Evolutionary conservation across 805 yeast genomes (phyloP), one percentile per base, ranked within the genome.

Genomic region (Ogataea philodendri): DNA sequence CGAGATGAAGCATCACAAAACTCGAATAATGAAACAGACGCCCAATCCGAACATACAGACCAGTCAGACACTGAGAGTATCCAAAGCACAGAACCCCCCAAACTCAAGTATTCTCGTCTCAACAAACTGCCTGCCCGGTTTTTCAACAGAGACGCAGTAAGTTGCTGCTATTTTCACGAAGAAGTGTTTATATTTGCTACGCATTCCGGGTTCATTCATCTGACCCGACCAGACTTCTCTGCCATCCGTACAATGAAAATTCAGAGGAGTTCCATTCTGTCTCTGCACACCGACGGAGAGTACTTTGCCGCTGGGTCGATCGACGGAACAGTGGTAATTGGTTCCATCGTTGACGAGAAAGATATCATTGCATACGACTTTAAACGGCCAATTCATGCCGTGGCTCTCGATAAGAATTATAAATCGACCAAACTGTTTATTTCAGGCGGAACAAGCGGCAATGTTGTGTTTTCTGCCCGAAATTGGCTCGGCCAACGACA

Each of bases 371-470:
- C 87, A 3, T 81, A 75, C 48, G 95, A 89, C 59, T 84, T 88
- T 58, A 81, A 83, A 49, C 66, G 97, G 18, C 97, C 97, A 0
- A 73, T 93, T 0, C 94, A 88, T 54, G 79, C 95, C 0, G 94
- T 90, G 3, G 84, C 87, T 0, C 59, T 93, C 5, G 93, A 84
- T 48, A 76, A 78, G 8, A 74, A 80, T 38, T 93, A 86, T 56
- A 58, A 55, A 25, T 69, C 67, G 7, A 69, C 79, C 0, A 74
- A 76, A 37, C 69, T 81, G 7, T 90, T 88, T 48, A 68, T 87
- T 0, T 80, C 89, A 20, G 97, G 97, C 3, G 97, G 97, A 0
- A 87, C 81, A 63, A 81, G 88, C 6, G 97, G 97, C 0, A 78
- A 84, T 30, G 81, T 93, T 0, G 62, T 84, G 0, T 62, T 78